phyloP scores from a whole-genome alignment of 176 grass and related monocot genomes.

The sorghum (Sorghum bicolor) region Sorghum_bicolor_NCBIv3 NC_012870.2:78642001-78642500 shows the following conservation, averaged over 20 bases:
- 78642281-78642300: neutral
- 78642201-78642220: neutral
- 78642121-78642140: neutral
- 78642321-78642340: neutral
- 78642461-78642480: neutral
- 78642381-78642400: neutral
- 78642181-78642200: neutral
- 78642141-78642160: neutral
- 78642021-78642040: neutral
- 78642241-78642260: neutral
- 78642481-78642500: slow-evolving; percentile 30
- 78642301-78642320: neutral
- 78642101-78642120: neutral
- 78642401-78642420: neutral
- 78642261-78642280: slow-evolving; percentile 28
- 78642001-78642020: neutral
- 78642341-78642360: slow-evolving; percentile 19
- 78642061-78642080: neutral
- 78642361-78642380: neutral
- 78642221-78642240: neutral
- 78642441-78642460: slow-evolving; percentile 1
- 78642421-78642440: neutral
- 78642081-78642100: neutral
- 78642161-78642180: neutral
- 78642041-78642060: neutral